Evolutionary conservation across 2,329 filamentous ascomycete species (phyloP), one percentile per base, ranked within the genome.

Genomic region (Magnaporthiopsis rhizophila): DNA sequence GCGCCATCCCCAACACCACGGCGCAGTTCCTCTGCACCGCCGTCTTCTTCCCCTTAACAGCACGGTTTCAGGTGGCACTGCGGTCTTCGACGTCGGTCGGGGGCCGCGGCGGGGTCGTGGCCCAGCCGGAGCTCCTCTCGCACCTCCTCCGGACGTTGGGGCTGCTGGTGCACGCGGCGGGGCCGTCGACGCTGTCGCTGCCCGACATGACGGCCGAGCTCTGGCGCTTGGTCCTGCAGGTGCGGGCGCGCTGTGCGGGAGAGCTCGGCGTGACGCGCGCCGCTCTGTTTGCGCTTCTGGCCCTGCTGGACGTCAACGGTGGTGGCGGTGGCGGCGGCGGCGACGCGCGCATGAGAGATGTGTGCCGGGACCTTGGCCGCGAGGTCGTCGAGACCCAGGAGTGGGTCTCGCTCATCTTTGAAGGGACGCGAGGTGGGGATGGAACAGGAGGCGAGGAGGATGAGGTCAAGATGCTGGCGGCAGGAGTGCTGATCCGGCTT

Each of bases 41-140:
- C 21, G 95, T 97, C 79, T 97, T 98, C 83, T 90, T 89, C 68
- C 94, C 95, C 0, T 81, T 99, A 12, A 89, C 89, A 0, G 89
- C 89, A 0, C 88, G 91, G 58, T 96, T 95, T 76, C 90, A 89
- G 72, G 81, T 89, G 3, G 87, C 83, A 0, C 74, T 85, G 59
- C 78, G 77, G 59, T 75, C 78, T 0, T 70, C 73, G 4, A 5
- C 53, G 53, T 4, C 50, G 3, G 69, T 73, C 18, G 77, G 79
- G 45, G 77, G 75, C 9, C 74, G 78, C 61, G 86, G 86, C 62
- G 21, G 30, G 11, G 83, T 92, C 62, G 82, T 92, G 67, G 85
- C 91, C 62, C 86, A 92, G 58, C 88, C 92, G 0, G 85, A 90
- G 65, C 81, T 97, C 7, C 83, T 98, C 0, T 82, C 88, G 0